Base-by-base conservation (phyloP, 139 green algal genomes). In the Eudorina sp. region DNA sequence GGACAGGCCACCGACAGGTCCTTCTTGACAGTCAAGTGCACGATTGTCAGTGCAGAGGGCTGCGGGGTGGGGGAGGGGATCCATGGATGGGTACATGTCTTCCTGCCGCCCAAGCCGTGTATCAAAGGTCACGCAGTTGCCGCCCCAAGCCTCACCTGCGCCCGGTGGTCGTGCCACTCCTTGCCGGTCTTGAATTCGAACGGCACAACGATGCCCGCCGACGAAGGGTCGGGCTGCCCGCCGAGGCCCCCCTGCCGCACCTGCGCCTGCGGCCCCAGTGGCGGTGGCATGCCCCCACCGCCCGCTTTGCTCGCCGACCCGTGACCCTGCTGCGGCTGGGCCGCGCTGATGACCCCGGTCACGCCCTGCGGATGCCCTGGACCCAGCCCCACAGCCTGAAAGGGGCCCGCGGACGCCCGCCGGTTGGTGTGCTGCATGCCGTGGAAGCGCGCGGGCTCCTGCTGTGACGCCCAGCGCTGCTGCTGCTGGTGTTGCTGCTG, bases 151-250 rank as follows among this genome's bases (percentile, higher is more conserved):
- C 70, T 0, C 84, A 97, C 95, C 94, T 98, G 96, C 13, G 94
- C 95, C 5, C 82, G 68, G 89, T 98, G 95, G 34, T 76, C 91
- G 34, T 92, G 79, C 81, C 95, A 92, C 16, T 92, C 53, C 55
- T 94, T 95, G 6, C 97, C 98, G 27, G 95, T 98, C 93, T 99
- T 99, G 91, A 99, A 96, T 89, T 99, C 97, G 77, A 99, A 94
- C 0, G 97, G 98, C n/a, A 93, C 93, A 69, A 99, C 85, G 21
- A 94, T 23, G 25, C 81, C 31, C 58, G n/a, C n/a, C n/a, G n/a
- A n/a, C n/a, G n/a, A n/a, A n/a, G n/a, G n/a, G n/a, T n/a, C n/a
- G n/a, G n/a, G n/a, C 70, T 58, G 36, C 27, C 43, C 2, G 21
- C 36, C n/a, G n/a, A n/a, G n/a, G n/a, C n/a, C n/a, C 38, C 41